Percentiles rank a stretch among this genome's conserved stretches.
phyloP scores from a whole-genome alignment of 805 yeast genomes.

The Candida pini region DNA sequence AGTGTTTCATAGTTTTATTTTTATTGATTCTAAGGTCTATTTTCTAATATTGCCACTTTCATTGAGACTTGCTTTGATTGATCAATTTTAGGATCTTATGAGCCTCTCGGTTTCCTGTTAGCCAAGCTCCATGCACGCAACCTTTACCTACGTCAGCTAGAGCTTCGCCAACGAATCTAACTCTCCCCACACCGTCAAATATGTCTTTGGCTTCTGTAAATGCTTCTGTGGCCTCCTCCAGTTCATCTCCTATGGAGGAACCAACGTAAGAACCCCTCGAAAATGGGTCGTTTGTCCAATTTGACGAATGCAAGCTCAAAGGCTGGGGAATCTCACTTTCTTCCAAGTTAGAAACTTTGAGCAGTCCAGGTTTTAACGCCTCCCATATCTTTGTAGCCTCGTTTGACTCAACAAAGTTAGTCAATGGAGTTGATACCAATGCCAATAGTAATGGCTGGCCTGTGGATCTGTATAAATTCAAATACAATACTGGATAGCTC shows the following conservation, averaged over 20 bases:
- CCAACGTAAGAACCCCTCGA: constrained; percentile 42
- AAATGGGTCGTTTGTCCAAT: constrained; percentile 49
- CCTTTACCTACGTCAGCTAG: constrained; percentile 47
- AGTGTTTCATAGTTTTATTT: no score
- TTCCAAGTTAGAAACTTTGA: constrained; percentile 23
- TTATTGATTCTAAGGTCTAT: no score
- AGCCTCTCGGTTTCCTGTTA: constrained; percentile 46
- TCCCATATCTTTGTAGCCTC: constrained; percentile 37
- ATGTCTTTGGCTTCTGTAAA: constrained; percentile 37
- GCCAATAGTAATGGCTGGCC: constrained; percentile 36
- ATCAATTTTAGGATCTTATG: constrained; percentile 16
- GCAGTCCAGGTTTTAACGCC: constrained; percentile 38
- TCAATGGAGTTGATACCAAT: constrained; percentile 44
- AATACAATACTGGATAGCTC: constrained; percentile 24
- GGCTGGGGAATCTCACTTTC: constrained; percentile 23
- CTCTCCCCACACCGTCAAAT: constrained; percentile 30
- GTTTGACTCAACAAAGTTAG: constrained; percentile 40
- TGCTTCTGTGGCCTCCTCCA: constrained; percentile 29
- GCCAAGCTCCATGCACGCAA: constrained; percentile 56
- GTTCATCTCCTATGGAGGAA: constrained; percentile 21
- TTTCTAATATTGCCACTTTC: no score
- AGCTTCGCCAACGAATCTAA: constrained; percentile 57
- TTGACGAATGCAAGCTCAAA: constrained; percentile 24
- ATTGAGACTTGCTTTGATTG: constrained; percentile 20
- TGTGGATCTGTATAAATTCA: constrained; percentile 24